phyloP scores from a whole-genome alignment of 2,329 filamentous ascomycete species.

The Pseudocercospora fuligena region DNA sequence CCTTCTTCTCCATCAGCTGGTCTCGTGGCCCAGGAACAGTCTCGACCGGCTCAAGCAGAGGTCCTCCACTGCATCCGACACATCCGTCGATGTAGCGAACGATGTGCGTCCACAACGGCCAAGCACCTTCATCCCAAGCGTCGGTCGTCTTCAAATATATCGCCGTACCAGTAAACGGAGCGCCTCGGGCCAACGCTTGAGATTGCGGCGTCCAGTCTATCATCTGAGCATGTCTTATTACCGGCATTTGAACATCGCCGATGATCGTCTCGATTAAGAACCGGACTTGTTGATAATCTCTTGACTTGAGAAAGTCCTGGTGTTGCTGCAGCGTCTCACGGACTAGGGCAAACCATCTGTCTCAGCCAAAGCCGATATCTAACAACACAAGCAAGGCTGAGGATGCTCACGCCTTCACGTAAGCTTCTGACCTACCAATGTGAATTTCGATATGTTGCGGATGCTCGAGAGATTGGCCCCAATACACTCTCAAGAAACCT shows the following conservation, averaged over 20 bases:
- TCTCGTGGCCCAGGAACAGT: conserved; percentile 15
- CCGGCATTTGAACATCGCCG: not conserved
- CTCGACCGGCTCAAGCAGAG: conserved; percentile 14
- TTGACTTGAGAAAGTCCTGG: conserved; percentile 16
- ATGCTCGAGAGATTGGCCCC: conserved; percentile 19
- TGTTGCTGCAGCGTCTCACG: conserved; percentile 18
- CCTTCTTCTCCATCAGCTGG: not conserved
- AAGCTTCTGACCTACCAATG: conserved; percentile 15
- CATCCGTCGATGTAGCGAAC: conserved; percentile 22
- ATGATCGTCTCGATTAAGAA: conserved; percentile 9
- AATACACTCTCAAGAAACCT: conserved; percentile 19
- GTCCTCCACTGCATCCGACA: conserved; percentile 21
- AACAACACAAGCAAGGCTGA: not conserved
- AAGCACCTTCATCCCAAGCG: conserved; percentile 22
- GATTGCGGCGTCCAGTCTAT: conserved; percentile 19
- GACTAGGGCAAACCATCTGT: conserved; percentile 3
- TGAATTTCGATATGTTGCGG: conserved; percentile 22
- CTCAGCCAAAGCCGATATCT: not conserved
- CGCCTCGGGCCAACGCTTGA: conserved; percentile 19
- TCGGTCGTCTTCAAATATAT: conserved; percentile 21
- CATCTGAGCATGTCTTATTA: conserved; percentile 17
- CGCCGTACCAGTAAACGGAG: conserved; percentile 22
- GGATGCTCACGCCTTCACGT: not conserved
- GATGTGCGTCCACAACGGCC: conserved; percentile 25
- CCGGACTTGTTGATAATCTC: conserved; percentile 9